Evolutionary conservation across 306 rosid genomes (phyloP), one percentile per base, ranked within the genome.

Genomic region (Betula pendula): DNA sequence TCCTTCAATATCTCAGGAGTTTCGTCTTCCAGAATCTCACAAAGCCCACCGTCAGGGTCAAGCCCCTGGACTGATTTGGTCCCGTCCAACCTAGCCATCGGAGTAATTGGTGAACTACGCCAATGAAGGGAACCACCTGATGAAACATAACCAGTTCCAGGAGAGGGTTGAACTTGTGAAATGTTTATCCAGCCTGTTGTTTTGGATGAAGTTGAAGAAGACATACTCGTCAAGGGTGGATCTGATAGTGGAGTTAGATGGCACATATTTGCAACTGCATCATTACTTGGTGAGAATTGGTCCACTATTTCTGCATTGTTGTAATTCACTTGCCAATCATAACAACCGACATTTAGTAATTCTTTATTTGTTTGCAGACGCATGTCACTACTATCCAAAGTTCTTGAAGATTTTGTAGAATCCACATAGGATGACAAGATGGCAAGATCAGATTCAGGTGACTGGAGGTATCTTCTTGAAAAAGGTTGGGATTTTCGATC

Each of bases 1-100:
- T 86, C 90, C 73, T 77, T 89, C 79, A 89, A 72, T 78, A 85
- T 63, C 70, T 85, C 81, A 63, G 91, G 91, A 19, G 90, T 88
- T 45, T 90, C 91, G 74, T 85, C 86, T 78, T 89, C 92, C 77
- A 81, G 56, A 13, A 45, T 45, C 15, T 83, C 85, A 75, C 33
- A 48, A 83, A 76, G 81, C 66, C 8, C 80, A 63, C 75, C 10
- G 17, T 79, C 82, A 31, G 86, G 75, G 71, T 76, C 85, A 16
- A 31, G 29, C 47, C 58, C 53, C 29, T 67, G 84, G 27, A 72
- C 45, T 44, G 66, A 52, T 51, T 82, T 79, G 38, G 74, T 25
- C 70, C 74, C 85, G 52, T 81, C 82, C 67, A 77, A 44, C 72
- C 19, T 19, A 59, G 83, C 70, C 70, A 44, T 73, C 17, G 92